Evolutionary conservation across 805 yeast genomes (phyloP), one percentile per base, ranked within the genome.

Genomic region (Spathaspora arborariae): DNA sequence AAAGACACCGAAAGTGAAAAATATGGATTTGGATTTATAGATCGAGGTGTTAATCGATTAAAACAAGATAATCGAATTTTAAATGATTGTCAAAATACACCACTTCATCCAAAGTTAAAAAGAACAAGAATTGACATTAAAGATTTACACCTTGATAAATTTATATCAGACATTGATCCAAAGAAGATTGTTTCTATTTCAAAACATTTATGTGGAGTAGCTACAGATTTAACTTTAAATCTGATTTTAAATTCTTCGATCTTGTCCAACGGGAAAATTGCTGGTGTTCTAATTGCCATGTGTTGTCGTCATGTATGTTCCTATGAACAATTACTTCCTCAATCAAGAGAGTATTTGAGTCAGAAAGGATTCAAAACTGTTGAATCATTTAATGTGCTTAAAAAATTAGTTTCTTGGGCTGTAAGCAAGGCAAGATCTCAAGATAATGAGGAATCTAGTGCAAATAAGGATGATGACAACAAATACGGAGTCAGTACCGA

Each of bases 171-270:
- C 22, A 42, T 54, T 9, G 39, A 51, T 3, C 57, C 56, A 8
- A 45, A 47, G 2, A 53, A 51, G 2, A 59, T 74, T 35, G 83
- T 85, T 7, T 88, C 83, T 1, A 79, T 90, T 2, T 89, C 96
- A 4, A 90, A 90, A 62, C 97, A 90, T 66, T 66, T 91, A 30
- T 90, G 97, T 65, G 97, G 97, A 4, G 95, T 86, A 2, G 97
- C 97, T 1, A 91, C 97, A 0, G 97, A 90, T 61, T 68, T 90
- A 42, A 85, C 97, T 0, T 63, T 91, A 20, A 73, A 81, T 53
- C 84, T 89, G 64, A 60, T 89, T 2, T 50, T 74, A 40, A 76
- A 77, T 48, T 59, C 72, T 0, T 53, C 60, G 10, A 49, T 72
- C 1, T 41, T 51, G 19, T 39, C 45, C 8, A 47, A 48, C n/a